These are phyloP conservation scores for Blastocystis sp. DNA, from an alignment of 352 stramenopile species.

Conservation along the genomic window DNA sequence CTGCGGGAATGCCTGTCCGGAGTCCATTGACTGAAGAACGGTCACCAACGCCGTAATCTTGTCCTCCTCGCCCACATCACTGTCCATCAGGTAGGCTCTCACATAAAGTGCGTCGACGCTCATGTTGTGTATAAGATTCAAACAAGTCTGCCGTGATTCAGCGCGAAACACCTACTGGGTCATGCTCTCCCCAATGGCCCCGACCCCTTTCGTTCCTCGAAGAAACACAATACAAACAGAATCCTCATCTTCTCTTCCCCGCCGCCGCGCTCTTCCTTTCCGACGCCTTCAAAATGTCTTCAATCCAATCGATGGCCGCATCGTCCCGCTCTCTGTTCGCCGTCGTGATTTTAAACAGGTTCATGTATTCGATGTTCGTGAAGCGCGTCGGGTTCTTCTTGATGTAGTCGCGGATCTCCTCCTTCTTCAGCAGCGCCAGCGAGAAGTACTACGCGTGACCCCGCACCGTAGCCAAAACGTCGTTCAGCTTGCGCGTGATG, in stretches of 20 bases:
- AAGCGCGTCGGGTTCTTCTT: slow-evolving; percentile 48
- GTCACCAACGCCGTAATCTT: slow-evolving; percentile 63
- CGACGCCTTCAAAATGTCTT: slow-evolving; percentile 56
- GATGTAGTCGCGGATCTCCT: slow-evolving; percentile 66
- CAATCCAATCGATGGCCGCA: slow-evolving; percentile 68
- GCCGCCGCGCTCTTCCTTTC: not conserved
- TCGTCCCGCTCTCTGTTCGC: slow-evolving; percentile 50
- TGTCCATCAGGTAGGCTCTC: slow-evolving; percentile 46
- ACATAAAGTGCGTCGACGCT: slow-evolving; percentile 59
- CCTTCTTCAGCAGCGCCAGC: slow-evolving; percentile 57
- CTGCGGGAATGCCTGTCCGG: slow-evolving; percentile 47
- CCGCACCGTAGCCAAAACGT: not conserved
- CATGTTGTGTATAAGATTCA: slow-evolving; percentile 40
- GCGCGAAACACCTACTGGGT: not conserved
- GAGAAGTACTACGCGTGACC: slow-evolving; percentile 60
- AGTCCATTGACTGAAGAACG: slow-evolving; percentile 64
- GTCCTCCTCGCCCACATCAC: slow-evolving; percentile 40
- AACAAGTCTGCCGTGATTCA: not conserved
- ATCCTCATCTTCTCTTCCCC: not conserved
- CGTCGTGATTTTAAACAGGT: slow-evolving; percentile 64
- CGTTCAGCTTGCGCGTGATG: slow-evolving; percentile 28
- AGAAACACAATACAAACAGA: not conserved
- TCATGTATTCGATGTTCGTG: slow-evolving; percentile 66
- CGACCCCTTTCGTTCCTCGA: not conserved
- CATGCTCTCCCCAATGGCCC: not conserved